Base-by-base conservation (phyloP, 768 basidiomycete species). In the Holtermannia corniformis region DNA sequence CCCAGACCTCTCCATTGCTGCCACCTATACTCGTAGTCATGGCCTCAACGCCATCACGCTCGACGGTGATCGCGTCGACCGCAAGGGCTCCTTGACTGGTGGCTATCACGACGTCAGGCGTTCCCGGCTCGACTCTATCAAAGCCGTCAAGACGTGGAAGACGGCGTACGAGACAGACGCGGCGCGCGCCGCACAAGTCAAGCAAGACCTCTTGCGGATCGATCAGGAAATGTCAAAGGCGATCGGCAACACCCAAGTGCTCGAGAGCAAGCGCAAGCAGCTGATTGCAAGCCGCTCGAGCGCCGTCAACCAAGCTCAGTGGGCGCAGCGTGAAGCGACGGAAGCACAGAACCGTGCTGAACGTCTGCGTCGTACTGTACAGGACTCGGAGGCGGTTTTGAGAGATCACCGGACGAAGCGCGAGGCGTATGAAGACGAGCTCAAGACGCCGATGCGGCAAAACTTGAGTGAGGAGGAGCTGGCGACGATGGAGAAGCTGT, bases 31-130 rank as follows among this genome's bases (percentile, higher is more conserved):
- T 47, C 86, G 93, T 71, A 86, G 84, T 62, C 91, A 97, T 67
- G 84, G 84, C 1, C 85, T 97, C 68, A 96, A 93, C 73, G 91
- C 90, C 20, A 97, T 97, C 72, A 99, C 95, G 1, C 80, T 95
- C 37, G 92, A 93, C 60, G 95, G 95, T 46, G 95, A 99, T 77
- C 90, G 89, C 67, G 91, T 93, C 49, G 95, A 99, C 70, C 81
- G 91, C 48, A 96, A 93, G 69, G 95, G 95, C 57, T 83, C 92
- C 1, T 74, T 99, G 45, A 97, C 92, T 0, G 95, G 95, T 51
- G 95, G 95, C 0, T 99, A 87, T 73, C 87, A 96, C 70, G 95
- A 97, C 70, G 78, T 90, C 22, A 82, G 87, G 11, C 78, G 87
- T 44, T 92, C 89, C 7, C 81, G 95, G 13, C 82, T 97, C 50